These are phyloP conservation scores for Didymella pomorum DNA, from an alignment of 2,329 filamentous ascomycete species.

Conservation along the genomic window DNA sequence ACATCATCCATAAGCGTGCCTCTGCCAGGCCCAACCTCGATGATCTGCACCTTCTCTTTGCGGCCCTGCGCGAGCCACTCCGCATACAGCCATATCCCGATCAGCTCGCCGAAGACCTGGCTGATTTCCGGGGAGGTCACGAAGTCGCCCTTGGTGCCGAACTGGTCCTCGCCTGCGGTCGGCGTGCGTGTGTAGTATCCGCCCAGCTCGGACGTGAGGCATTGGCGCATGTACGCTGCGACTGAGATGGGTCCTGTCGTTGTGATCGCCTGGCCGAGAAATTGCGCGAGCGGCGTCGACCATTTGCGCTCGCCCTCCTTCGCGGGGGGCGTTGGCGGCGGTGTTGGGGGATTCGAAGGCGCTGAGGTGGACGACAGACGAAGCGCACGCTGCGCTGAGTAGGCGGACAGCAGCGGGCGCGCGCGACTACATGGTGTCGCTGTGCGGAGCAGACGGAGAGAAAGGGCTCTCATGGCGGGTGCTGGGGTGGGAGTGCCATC, in stretches of 20 bases:
- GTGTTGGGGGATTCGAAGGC: constrained; percentile 25
- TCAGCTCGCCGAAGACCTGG: constrained; percentile 92
- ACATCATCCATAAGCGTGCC: constrained; percentile 98
- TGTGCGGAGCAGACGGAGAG: constrained; percentile 38
- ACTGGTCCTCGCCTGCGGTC: constrained; percentile 77
- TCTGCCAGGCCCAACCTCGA: constrained; percentile 92
- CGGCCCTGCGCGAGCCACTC: constrained; percentile 95
- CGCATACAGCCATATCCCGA: constrained; percentile 93
- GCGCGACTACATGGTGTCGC: constrained; percentile 30
- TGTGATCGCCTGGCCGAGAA: constrained; percentile 84
- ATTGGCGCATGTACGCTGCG: constrained; percentile 98
- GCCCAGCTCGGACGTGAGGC: constrained; percentile 85
- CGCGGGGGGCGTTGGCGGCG: constrained; percentile 24
- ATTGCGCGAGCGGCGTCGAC: constrained; percentile 92
- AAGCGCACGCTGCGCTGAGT: constrained; percentile 29
- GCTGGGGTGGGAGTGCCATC: constrained; percentile 33
- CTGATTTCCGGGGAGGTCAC: constrained; percentile 98
- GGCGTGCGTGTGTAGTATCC: constrained; percentile 89
- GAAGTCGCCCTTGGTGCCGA: constrained; percentile 93
- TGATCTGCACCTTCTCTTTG: constrained; percentile 78
- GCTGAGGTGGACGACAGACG: constrained; percentile 49
- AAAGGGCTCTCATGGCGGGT: constrained; percentile 41
- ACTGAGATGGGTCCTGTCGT: constrained; percentile 90
- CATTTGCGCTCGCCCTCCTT: constrained; percentile 64
- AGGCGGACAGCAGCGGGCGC: constrained; percentile 16